Conservation (phyloP, 768 basidiomycete species). For the Calocybe gangraenosa region DNA sequence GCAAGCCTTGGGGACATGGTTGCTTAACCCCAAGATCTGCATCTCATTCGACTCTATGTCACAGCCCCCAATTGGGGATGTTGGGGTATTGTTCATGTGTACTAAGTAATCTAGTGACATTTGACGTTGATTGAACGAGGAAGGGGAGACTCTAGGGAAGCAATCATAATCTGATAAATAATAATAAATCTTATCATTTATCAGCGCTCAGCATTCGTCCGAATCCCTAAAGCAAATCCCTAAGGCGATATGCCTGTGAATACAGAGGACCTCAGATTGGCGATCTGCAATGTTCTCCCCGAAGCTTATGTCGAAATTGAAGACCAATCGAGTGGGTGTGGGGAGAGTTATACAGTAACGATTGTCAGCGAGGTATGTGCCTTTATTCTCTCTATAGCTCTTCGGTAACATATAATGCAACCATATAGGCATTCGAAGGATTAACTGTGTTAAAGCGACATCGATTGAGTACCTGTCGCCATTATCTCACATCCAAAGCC, state of each 20-base stretch:
- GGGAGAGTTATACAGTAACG: constrained; percentile 69
- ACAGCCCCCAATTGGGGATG: too few relatives aligned
- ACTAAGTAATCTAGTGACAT: too few relatives aligned
- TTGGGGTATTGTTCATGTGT: too few relatives aligned
- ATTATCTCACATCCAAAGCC: background rate
- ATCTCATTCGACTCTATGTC: too few relatives aligned
- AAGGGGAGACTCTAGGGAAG: too few relatives aligned
- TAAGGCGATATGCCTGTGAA: constrained; percentile 60
- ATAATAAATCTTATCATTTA: constrained; percentile 18
- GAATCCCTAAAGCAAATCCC: too few relatives aligned
- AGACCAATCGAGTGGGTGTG: constrained; percentile 79
- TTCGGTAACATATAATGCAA: background rate
- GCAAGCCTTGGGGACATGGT: too few relatives aligned
- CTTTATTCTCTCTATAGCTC: too few relatives aligned
- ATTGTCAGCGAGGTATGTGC: constrained; percentile 69
- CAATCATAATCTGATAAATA: too few relatives aligned
- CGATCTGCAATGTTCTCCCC: constrained; percentile 59
- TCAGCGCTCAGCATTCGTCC: too few relatives aligned
- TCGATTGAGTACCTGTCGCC: constrained; percentile 47
- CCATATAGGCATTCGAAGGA: constrained; percentile 66
- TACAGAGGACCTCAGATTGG: constrained; percentile 49
- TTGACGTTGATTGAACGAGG: too few relatives aligned
- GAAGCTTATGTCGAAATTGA: constrained; percentile 68
- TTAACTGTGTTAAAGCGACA: constrained; percentile 79
- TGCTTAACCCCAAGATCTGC: too few relatives aligned